These are phyloP conservation scores for Catunica adiposa DNA, from an alignment of 2,329 filamentous ascomycete genomes.

Conservation along the genomic window DNA sequence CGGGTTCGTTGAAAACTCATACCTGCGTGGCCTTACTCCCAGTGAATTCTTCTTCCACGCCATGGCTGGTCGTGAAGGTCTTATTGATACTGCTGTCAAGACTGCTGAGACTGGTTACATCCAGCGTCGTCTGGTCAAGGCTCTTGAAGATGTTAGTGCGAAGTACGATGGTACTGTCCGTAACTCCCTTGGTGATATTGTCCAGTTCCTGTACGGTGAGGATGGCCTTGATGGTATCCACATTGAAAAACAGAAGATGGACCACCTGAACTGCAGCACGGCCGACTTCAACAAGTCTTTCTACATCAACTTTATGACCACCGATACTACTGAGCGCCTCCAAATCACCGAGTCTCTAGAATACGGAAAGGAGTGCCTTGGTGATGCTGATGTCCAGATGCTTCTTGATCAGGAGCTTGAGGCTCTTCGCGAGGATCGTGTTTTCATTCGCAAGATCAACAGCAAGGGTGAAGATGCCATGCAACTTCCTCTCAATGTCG, in stretches of 20 bases:
- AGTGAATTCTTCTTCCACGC: constrained; percentile 99
- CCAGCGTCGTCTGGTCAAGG: constrained; percentile 94
- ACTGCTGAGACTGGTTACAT: constrained; percentile 99
- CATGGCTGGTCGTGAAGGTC: constrained; percentile 99
- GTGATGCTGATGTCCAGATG: constrained; percentile 73
- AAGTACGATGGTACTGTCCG: constrained; percentile 96
- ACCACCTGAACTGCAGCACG: constrained; percentile 68
- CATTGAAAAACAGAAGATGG: constrained; percentile 85
- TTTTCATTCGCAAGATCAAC: constrained; percentile 54
- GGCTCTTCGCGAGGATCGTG: constrained; percentile 55
- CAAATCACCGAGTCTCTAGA: constrained; percentile 44
- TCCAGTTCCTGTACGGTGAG: constrained; percentile 95
- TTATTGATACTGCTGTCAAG: constrained; percentile 98
- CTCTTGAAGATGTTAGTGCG: constrained; percentile 90
- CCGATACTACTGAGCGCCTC: constrained; percentile 31
- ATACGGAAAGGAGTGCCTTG: constrained; percentile 69
- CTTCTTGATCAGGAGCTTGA: constrained; percentile 84
- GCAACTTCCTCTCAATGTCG: constrained; percentile 83
- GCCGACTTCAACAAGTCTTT: constrained; percentile 65
- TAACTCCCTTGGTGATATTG: constrained; percentile 89
- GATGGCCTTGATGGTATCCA: constrained; percentile 86
- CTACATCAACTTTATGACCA: constrained; percentile 72
- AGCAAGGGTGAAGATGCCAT: constrained; percentile 65
- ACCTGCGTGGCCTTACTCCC: constrained; percentile 85
- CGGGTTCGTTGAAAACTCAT: constrained; percentile 97